Evolutionary conservation across 2,329 filamentous ascomycete genomes (phyloP).

Genomic region (Endocalyx cinctus): DNA sequence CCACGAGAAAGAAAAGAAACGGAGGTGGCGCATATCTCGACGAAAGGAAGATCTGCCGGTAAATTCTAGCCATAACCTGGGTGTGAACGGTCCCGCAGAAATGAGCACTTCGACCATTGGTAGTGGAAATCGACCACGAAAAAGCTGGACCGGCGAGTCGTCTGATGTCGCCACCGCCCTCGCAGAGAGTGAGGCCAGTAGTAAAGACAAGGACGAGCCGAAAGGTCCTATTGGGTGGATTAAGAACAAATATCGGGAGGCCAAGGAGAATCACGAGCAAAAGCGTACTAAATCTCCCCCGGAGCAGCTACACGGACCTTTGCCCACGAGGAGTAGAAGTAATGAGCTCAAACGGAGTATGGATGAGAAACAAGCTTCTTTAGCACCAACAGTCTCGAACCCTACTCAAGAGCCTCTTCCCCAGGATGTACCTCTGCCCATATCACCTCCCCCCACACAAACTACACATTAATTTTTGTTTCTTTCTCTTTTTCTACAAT

Average conservation of each 20-base stretch:
- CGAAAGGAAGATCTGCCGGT: constrained; percentile 53
- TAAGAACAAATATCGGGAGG: constrained; percentile 55
- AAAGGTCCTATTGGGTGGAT: constrained; percentile 55
- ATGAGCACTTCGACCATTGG: constrained; percentile 65
- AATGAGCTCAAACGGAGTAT: constrained; percentile 41
- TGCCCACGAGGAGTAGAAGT: constrained; percentile 41
- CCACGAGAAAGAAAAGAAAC: constrained; percentile 65
- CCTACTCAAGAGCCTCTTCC: constrained; percentile 8
- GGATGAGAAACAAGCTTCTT: constrained; percentile 28
- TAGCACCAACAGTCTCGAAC: constrained; percentile 5
- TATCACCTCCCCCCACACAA: constrained; percentile 21
- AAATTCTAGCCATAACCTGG: constrained; percentile 45
- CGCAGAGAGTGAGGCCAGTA: constrained; percentile 33
- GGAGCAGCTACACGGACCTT: constrained; percentile 28
- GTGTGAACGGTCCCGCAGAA: constrained; percentile 59
- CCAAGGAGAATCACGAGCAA: constrained; percentile 52
- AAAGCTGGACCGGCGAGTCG: constrained; percentile 48
- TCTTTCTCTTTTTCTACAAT: constrained; percentile 3
- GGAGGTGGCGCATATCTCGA: constrained; percentile 68
- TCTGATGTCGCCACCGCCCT: constrained; percentile 39
- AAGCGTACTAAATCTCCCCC: constrained; percentile 54
- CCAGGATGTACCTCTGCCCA: constrained; percentile 23
- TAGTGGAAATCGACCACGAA: constrained; percentile 48
- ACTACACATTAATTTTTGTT: constrained; percentile 13
- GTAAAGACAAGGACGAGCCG: constrained; percentile 42